A percentile compares a stretch with the other conserved stretches of the same genome.
Evolutionary conservation across 352 stramenopile species (phyloP).

Genomic region (Phytopythium oedochilum): DNA sequence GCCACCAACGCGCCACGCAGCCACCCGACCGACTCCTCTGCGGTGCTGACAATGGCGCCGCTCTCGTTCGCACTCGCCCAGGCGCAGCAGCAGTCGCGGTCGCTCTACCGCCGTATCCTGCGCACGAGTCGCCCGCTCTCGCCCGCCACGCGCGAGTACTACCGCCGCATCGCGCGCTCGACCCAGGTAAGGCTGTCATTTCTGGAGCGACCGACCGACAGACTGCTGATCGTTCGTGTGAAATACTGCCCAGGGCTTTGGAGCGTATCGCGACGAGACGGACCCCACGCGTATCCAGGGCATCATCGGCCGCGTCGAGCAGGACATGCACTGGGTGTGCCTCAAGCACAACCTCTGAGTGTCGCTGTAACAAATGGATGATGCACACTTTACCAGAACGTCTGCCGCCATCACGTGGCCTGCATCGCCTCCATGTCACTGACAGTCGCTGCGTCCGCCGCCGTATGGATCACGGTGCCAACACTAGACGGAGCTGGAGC

Average conservation of each 20-base stretch:
- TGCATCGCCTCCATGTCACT: neutral
- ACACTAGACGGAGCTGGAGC: neutral
- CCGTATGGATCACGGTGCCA: neutral
- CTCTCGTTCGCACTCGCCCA: conserved; percentile 9
- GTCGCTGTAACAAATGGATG: neutral
- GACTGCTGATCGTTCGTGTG: neutral
- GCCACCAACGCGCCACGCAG: too few species aligned
- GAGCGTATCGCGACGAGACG: conserved; percentile 24
- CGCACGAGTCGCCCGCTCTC: conserved; percentile 32
- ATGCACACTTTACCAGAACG: neutral
- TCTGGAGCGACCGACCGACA: conserved; percentile 7
- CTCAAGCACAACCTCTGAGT: conserved; percentile 26
- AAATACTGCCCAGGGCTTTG: conserved; percentile 20
- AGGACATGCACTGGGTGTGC: conserved; percentile 48
- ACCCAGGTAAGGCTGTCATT: conserved; percentile 9
- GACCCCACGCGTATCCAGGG: conserved; percentile 28
- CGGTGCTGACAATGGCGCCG: conserved; percentile 6
- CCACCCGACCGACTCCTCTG: too few species aligned
- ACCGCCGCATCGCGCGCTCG: conserved; percentile 37
- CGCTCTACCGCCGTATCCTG: conserved; percentile 44
- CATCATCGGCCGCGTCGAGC: conserved; percentile 25
- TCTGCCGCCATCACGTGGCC: neutral
- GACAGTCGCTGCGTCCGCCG: neutral
- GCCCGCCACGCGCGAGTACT: conserved; percentile 37
- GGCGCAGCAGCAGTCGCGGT: conserved; percentile 14